Base-by-base conservation (phyloP, 805 yeast species). In the Cyberlindnera americana region DNA sequence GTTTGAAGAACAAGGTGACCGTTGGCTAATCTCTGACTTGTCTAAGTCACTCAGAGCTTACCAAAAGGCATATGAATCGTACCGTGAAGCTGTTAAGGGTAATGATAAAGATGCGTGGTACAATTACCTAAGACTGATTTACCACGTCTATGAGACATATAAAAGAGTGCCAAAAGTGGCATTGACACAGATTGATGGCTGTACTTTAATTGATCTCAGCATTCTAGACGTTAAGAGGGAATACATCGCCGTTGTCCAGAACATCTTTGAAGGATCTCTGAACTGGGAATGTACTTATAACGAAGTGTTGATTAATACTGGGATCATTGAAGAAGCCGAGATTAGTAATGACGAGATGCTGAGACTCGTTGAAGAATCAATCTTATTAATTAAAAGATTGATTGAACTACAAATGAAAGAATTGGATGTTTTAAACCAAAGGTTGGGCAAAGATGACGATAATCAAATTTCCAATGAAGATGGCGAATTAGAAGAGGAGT, bases 1-100 rank as follows among this genome's bases (percentile, higher is more conserved):
- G 10, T 78, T 76, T 40, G 91, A 83, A 53, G 90, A 83, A 43
- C 71, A 76, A n/a, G 91, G 87, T 0, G 90, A 83, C 52, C 58
- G 90, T 33, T 83, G 89, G 88, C 56, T 77, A 6, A 66, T 76
- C 1, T 77, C 86, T 0, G 90, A 83, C 49, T 55, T 81, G 6
- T 62, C 83, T 10, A 83, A 83, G 48, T 74, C 81, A 0, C 57
- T 83, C 11, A 57, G 90, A 28, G 81, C 81, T 48, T 83, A 81
- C 54, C 81, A 79, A 48, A 62, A 70, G 36, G 82, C 88, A 0
- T 73, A 66, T 45, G 56, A 53, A 10, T 48, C 57, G 29, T 82
- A 81, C 49, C 38, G 45, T 3, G 49, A 49, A 24, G 70, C 78
- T 1, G 31, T 49, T 18, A 12, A 11, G 7, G 22, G n/a, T 19